Evolutionary conservation across 2,329 filamentous ascomycete genomes (phyloP).

Genomic region (Aspergillus puulaauensis): DNA sequence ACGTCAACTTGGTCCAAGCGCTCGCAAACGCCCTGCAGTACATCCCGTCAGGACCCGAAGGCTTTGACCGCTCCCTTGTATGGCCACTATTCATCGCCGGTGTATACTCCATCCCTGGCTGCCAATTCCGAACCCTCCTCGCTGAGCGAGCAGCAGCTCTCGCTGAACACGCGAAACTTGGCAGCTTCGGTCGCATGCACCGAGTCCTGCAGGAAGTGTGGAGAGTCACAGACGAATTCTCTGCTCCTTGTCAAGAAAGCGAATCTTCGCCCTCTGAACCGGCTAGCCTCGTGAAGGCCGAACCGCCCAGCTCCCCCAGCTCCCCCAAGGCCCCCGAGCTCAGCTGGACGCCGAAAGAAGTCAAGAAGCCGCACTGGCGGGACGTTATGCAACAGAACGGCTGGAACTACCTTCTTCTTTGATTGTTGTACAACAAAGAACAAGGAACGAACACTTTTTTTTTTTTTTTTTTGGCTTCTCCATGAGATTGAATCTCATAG

Average conservation of each 20-base stretch:
- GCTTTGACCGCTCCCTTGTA: conserved; percentile 85
- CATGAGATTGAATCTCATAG: conserved; percentile 18
- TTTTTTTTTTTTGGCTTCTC: conserved; percentile 1
- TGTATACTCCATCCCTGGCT: conserved; percentile 69
- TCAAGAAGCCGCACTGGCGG: conserved; percentile 74
- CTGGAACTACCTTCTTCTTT: conserved; percentile 93
- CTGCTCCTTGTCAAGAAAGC: conserved; percentile 11
- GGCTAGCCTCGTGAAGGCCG: conserved; percentile 20
- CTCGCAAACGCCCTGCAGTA: conserved; percentile 73
- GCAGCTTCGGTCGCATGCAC: conserved; percentile 81
- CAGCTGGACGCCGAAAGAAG: conserved; percentile 18
- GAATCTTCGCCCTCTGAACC: conserved; percentile 7
- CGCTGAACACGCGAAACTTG: conserved; percentile 73
- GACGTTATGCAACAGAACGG: conserved; percentile 88
- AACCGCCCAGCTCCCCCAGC: conserved; percentile 20
- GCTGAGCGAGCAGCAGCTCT: conserved; percentile 71
- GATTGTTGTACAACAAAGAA: conserved; percentile 22
- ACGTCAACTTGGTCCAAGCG: conserved; percentile 73
- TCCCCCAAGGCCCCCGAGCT: conserved; percentile 13
- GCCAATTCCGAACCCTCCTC: conserved; percentile 75
- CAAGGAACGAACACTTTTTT: too few relatives aligned
- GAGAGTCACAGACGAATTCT: conserved; percentile 66
- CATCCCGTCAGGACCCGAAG: conserved; percentile 76
- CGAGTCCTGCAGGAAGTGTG: conserved; percentile 81
- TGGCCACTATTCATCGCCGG: conserved; percentile 93